These are phyloP conservation scores for Ormosia semicastrata DNA, from an alignment of 306 rosid genomes.

Conservation along the genomic window DNA sequence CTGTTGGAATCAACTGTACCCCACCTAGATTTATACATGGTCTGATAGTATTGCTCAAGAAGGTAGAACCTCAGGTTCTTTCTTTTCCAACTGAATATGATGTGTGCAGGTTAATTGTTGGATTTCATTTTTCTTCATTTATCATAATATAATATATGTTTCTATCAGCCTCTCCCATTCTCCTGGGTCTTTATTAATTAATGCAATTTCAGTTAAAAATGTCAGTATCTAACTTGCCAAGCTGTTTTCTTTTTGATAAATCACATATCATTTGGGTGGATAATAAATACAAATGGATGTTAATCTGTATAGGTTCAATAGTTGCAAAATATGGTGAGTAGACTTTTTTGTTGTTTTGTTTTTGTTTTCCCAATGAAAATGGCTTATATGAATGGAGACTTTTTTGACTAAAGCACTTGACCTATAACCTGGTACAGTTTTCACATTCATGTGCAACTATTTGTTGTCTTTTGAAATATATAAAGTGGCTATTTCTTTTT, in stretches of 20 bases:
- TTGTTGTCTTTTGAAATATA: conserved; percentile 3
- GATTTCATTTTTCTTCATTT: background rate
- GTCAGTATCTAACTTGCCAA: background rate
- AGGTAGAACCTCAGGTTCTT: conserved; percentile 38
- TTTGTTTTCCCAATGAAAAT: background rate
- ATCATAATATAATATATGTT: background rate
- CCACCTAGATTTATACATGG: conserved; percentile 59
- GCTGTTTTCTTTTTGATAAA: conserved; percentile 1
- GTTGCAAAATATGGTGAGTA: conserved; percentile 19
- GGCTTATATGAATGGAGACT: background rate
- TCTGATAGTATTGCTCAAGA: conserved; percentile 48
- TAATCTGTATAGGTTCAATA: conserved; percentile 15
- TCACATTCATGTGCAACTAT: background rate
- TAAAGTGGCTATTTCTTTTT: background rate
- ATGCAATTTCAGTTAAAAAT: background rate
- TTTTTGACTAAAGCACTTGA: conserved; percentile 3
- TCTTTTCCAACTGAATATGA: background rate
- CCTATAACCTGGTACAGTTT: background rate
- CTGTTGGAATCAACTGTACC: conserved; percentile 63
- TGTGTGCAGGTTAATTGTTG: background rate
- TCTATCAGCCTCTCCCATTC: background rate
- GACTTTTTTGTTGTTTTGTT: background rate
- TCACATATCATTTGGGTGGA: conserved; percentile 1
- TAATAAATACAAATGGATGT: conserved; percentile 1
- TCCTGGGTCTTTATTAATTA: conserved; percentile 5